Evolutionary conservation across 2,329 filamentous ascomycete genomes (phyloP).

Genomic region (Gliomastix tumulicola): DNA sequence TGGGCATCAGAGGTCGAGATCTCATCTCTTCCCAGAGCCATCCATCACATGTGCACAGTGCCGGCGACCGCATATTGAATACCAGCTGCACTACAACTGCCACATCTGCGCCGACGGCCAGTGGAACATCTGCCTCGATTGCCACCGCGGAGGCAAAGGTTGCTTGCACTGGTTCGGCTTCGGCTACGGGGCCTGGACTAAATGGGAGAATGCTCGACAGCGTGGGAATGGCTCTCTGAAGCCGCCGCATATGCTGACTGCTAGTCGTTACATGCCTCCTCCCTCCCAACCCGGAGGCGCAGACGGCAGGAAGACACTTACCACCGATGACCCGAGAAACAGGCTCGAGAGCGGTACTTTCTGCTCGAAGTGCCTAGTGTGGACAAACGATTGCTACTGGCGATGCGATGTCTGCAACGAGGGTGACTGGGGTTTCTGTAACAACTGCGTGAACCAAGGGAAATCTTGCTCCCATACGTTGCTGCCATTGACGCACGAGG

Average conservation of each 20-base stretch:
- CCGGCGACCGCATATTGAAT: slow-evolving; percentile 65
- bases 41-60: slow-evolving; percentile 69
- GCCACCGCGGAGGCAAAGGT: slow-evolving; percentile 70
- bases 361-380: slow-evolving; percentile 67
- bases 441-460: slow-evolving; percentile 77
- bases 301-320: slow-evolving; percentile 50
- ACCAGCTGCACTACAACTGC: slow-evolving; percentile 83
- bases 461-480: slow-evolving; percentile 76
- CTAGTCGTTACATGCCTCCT: slow-evolving; percentile 49
- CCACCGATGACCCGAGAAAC: slow-evolving; percentile 58
- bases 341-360: slow-evolving; percentile 76
- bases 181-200: slow-evolving; percentile 61
- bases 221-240: slow-evolving; percentile 28
- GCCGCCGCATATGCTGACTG: slow-evolving; percentile 50
- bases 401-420: slow-evolving; percentile 81
- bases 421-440: slow-evolving; percentile 93
- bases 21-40: slow-evolving; percentile 60
- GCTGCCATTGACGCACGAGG: slow-evolving; percentile 63
- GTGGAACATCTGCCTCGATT: slow-evolving; percentile 75
- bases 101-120: slow-evolving; percentile 58
- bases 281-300: slow-evolving; percentile 40
- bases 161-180: slow-evolving; percentile 89
- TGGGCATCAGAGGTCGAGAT: slow-evolving; percentile 32
- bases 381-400: slow-evolving; percentile 84
- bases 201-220: slow-evolving; percentile 51